Evolutionary conservation across 495 filamentous ascomycete genomes (phyloP).

Genomic region (Penicillium crystallinum): DNA sequence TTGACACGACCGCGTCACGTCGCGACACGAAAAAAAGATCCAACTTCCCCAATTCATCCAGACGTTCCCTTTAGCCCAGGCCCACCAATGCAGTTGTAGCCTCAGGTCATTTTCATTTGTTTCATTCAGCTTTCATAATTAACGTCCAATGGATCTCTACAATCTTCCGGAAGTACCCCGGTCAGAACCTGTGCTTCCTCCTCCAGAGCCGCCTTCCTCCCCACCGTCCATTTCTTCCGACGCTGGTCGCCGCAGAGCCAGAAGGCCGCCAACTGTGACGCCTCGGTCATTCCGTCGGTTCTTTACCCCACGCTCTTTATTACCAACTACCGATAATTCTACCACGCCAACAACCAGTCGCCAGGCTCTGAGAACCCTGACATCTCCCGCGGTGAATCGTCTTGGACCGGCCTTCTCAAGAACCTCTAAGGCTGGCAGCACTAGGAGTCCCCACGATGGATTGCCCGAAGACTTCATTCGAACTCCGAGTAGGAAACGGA

Average conservation of each 20-base stretch:
- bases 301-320: conserved; percentile 65
- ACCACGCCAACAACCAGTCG: conserved; percentile 49
- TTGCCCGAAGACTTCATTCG: conserved; percentile 27
- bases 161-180: conserved; percentile 36
- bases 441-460: conserved; percentile 23
- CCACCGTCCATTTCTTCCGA: conserved; percentile 45
- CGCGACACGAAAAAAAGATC: conserved; percentile 8
- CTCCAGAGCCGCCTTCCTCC: conserved; percentile 40
- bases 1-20: conserved; percentile 8
- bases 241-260: conserved; percentile 38
- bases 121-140: conserved; percentile 9
- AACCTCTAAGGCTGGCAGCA: conserved; percentile 32
- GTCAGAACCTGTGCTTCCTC: conserved; percentile 40
- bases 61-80: conserved; percentile 22
- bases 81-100: conserved; percentile 12
- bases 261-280: conserved; percentile 56
- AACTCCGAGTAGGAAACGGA: conserved; percentile 41
- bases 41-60: conserved; percentile 7
- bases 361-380: conserved; percentile 66
- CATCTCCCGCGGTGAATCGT: conserved; percentile 56
- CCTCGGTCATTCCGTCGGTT: conserved; percentile 73
- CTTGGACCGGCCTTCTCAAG: conserved; percentile 43
- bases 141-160: conserved; percentile 34
- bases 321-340: conserved; percentile 38
- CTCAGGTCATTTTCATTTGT: neutral